Evolutionary conservation across 208 protist genomes (phyloP), one percentile per base, ranked within the genome.

Genomic region (Wallacemonas sp.): DNA sequence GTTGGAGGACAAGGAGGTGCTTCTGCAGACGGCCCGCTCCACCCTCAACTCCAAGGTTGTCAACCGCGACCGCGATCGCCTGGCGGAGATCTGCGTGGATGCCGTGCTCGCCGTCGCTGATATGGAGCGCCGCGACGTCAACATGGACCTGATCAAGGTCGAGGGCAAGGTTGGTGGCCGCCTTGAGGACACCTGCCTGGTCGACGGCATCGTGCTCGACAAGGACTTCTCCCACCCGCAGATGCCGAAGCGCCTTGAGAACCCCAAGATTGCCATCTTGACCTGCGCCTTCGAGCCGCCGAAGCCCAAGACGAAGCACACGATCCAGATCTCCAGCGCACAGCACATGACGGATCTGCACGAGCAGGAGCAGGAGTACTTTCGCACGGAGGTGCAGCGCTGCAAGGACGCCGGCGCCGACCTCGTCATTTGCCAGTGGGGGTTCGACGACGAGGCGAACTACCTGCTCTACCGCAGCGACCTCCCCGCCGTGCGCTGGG

Each of bases 361-460:
- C 70, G 76, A 94, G 43, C 79, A 98, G 61, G 99, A 99, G 92
- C 97, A 99, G 78, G 83, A 97, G 61, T 99, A 99, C 80, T 99
- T 99, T 83, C 73, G 85, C 26, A 85, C 99, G 11, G 74, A 96
- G 65, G 88, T 98, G 21, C 61, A 94, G 52, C 76, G 87, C 32
- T 95, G 93, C 67, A 99, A 99, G 85, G 94, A 98, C 16, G 87
- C 90, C 30, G 99, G 99, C 27, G 96, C 98, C 14, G 99, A 98
- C 70, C 85, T 99, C 17, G 98, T 99, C 58, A 90, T 99, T 72
- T 99, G 99, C 84, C 99, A 99, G 88, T 99, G 99, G 99, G 99
- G 99, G 61, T 99, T 99, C 78, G 99, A 99, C 83, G 99, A 99
- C 79, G 99, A 99, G 84, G 99, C 99, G n/a, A 99, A 99, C 81